Evolutionary conservation across 768 basidiomycete genomes (phyloP).

Genomic region (Lactarius tabidus): DNA sequence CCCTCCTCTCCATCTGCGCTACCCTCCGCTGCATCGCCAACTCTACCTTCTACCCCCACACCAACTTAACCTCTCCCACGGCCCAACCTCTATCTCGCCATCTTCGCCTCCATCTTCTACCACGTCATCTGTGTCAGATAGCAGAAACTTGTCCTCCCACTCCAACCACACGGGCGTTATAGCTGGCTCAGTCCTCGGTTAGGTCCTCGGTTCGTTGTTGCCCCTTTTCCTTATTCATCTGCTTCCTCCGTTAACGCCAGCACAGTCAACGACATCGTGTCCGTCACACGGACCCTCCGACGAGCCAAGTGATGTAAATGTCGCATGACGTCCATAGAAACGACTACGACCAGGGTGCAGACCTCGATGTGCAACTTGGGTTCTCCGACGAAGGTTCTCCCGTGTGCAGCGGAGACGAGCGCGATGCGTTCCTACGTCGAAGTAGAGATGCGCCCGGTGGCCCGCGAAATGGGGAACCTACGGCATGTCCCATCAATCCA

Average conservation of each 20-base stretch:
- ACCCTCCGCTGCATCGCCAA: constrained; percentile 22
- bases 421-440: constrained; percentile 56
- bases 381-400: constrained; percentile 61
- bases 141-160: neutral
- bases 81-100: constrained; percentile 2
- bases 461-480: constrained; percentile 4
- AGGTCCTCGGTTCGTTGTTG: constrained; percentile 19
- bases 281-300: neutral
- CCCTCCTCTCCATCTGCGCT: constrained; percentile 33
- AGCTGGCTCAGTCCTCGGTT: constrained; percentile 23
- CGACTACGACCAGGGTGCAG: constrained; percentile 13
- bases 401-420: constrained; percentile 64
- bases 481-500: constrained; percentile 13
- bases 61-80: neutral
- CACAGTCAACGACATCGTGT: constrained; percentile 21
- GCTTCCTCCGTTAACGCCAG: constrained; percentile 38
- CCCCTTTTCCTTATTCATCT: constrained; percentile 20
- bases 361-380: constrained; percentile 26
- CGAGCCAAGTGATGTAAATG: constrained; percentile 24
- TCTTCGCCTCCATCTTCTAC: neutral
- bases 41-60: constrained; percentile 5
- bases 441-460: constrained; percentile 23
- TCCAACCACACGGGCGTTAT: constrained; percentile 12
- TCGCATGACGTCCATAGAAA: constrained; percentile 20
- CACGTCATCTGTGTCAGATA: neutral